These are phyloP conservation scores for Kandelia obovata DNA, from an alignment of 345 rosid species.

Conservation along the genomic window DNA sequence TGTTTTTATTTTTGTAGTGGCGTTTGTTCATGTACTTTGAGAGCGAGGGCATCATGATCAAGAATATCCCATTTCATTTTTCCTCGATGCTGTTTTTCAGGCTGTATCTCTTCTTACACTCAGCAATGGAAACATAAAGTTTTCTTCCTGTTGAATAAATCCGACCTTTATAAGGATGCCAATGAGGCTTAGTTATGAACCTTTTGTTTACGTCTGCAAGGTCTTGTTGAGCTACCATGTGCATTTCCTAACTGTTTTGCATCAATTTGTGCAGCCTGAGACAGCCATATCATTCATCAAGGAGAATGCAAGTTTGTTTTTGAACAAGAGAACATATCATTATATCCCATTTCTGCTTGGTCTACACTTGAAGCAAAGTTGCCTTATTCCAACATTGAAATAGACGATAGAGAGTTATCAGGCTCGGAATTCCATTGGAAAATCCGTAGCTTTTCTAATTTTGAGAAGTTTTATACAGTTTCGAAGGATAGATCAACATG, in stretches of 20 bases:
- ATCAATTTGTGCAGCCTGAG: conserved; percentile 61
- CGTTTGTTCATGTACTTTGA: no score
- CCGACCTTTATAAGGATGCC: conserved; percentile 76
- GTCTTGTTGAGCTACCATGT: not conserved
- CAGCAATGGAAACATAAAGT: conserved; percentile 96
- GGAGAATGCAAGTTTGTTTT: conserved; percentile 68
- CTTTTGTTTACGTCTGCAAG: conserved; percentile 7
- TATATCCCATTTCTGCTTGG: conserved; percentile 83
- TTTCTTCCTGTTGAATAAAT: conserved; percentile 79
- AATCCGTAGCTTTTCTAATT: conserved; percentile 50
- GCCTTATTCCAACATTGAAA: conserved; percentile 41
- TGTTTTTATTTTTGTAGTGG: no score
- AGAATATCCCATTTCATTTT: conserved; percentile 2
- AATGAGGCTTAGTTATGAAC: conserved; percentile 47
- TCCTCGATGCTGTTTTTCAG: conserved; percentile 35
- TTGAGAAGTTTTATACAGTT: conserved; percentile 65
- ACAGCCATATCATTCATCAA: conserved; percentile 73
- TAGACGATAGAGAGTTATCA: conserved; percentile 33
- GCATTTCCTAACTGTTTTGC: conserved; percentile 9
- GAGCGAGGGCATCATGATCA: no score
- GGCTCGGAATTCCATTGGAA: conserved; percentile 47
- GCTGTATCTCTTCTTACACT: conserved; percentile 79
- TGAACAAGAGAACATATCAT: conserved; percentile 56
- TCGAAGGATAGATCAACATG: conserved; percentile 73
- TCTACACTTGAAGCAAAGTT: conserved; percentile 76